Percentiles rank a stretch among this genome's conserved stretches.
Evolutionary conservation across 345 rosid species (phyloP).

Genomic region (Mangifera indica): DNA sequence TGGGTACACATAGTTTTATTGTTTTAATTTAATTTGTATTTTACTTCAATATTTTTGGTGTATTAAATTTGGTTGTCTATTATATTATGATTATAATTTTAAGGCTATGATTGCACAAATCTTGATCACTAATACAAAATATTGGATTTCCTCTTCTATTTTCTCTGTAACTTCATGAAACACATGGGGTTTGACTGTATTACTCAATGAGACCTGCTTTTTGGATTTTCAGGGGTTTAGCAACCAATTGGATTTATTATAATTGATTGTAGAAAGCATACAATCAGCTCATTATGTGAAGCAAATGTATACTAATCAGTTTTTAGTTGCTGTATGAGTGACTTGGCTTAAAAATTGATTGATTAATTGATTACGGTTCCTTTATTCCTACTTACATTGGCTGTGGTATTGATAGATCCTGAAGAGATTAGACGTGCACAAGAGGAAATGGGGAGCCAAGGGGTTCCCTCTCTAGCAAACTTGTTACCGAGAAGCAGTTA

Average conservation of each 20-base stretch:
- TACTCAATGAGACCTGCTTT: neutral
- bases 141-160: too few relatives aligned
- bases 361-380: neutral
- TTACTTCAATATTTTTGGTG: too few relatives aligned
- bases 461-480: conserved; percentile 82
- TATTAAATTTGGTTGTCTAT: too few relatives aligned
- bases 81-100: too few relatives aligned
- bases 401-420: conserved; percentile 57
- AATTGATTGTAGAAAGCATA: neutral
- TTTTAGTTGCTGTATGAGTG: neutral
- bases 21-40: too few relatives aligned
- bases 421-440: conserved; percentile 90
- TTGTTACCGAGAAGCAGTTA: conserved; percentile 55
- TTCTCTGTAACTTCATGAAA: too few relatives aligned
- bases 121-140: too few relatives aligned
- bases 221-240: neutral
- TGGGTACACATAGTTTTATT: too few relatives aligned
- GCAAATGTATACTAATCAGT: neutral
- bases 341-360: neutral
- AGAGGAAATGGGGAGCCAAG: conserved; percentile 94
- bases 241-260: neutral
- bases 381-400: neutral
- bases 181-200: too few relatives aligned
- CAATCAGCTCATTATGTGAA: neutral
- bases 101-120: too few relatives aligned